Evolutionary conservation across 2,329 filamentous ascomycete genomes (phyloP).

Genomic region (Lasiodiplodia gonubiensis): DNA sequence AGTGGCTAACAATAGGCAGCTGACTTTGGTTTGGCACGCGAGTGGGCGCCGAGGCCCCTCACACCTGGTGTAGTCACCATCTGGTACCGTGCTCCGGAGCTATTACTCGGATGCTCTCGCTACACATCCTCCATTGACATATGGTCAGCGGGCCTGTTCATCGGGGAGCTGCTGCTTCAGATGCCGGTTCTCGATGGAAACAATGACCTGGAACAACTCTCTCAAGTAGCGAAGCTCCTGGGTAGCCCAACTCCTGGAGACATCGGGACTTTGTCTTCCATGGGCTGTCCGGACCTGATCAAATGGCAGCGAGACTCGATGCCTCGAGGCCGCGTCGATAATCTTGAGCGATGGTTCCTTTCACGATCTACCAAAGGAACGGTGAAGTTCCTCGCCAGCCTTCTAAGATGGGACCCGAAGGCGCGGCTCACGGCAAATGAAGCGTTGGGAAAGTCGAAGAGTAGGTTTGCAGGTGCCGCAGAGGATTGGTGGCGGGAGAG

Average conservation of each 20-base stretch:
- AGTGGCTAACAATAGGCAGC: constrained; percentile 29
- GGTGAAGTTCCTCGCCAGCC: constrained; percentile 32
- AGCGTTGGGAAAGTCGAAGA: constrained; percentile 33
- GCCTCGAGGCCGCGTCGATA: constrained; percentile 34
- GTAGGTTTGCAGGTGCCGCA: constrained; percentile 29
- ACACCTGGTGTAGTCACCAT: constrained; percentile 38
- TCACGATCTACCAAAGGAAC: constrained; percentile 36
- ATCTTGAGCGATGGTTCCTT: constrained; percentile 40
- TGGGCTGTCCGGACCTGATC: constrained; percentile 33
- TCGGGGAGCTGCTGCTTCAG: constrained; percentile 30
- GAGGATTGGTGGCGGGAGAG: constrained; percentile 34
- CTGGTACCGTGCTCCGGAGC: constrained; percentile 32
- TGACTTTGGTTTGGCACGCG: constrained; percentile 46
- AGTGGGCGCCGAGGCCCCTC: constrained; percentile 42
- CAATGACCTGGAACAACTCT: constrained; percentile 41
- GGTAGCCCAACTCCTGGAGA: constrained; percentile 37
- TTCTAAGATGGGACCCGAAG: constrained; percentile 36
- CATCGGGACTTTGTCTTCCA: constrained; percentile 30
- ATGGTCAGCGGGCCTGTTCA: constrained; percentile 32
- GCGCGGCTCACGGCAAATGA: constrained; percentile 36
- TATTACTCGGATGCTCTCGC: constrained; percentile 29
- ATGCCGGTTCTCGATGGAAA: constrained; percentile 39
- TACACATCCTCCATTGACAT: constrained; percentile 31
- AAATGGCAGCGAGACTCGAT: constrained; percentile 33
- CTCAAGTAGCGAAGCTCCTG: constrained; percentile 41